Evolutionary conservation across 805 yeast species (phyloP).

Genomic region (Yueomyces sp.): DNA sequence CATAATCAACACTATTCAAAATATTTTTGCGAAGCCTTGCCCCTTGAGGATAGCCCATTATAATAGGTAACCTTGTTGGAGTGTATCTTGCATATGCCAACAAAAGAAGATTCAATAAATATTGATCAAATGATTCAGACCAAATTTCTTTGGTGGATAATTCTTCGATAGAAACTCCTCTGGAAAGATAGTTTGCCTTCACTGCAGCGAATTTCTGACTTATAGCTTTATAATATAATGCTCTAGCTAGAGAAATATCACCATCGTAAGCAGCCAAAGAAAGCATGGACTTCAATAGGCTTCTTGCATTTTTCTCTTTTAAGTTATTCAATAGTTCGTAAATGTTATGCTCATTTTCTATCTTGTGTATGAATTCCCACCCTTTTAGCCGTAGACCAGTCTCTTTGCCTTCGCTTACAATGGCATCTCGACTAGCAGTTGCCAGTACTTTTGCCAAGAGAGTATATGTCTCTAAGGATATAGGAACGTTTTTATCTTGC

Average conservation of each 20-base stretch:
- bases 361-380: constrained; percentile 66
- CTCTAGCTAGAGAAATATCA: constrained; percentile 59
- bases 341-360: constrained; percentile 25
- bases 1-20: constrained; percentile 29
- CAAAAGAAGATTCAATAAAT: constrained; percentile 33
- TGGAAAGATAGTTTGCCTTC: constrained; percentile 1
- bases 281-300: constrained; percentile 44
- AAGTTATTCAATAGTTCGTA: constrained; percentile 1
- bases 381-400: constrained; percentile 30
- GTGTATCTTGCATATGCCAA: constrained; percentile 35
- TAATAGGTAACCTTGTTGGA: constrained; percentile 21
- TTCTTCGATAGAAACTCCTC: constrained; percentile 2
- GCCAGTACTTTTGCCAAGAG: constrained; percentile 18
- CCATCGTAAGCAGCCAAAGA: constrained; percentile 70
- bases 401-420: constrained; percentile 18
- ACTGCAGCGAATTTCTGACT: constrained; percentile 17
- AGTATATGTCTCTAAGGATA: constrained; percentile 10
- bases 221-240: constrained; percentile 39
- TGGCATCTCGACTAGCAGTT: constrained; percentile 14
- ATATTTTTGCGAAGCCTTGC: constrained; percentile 33
- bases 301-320: background rate
- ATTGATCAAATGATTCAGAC: constrained; percentile 23
- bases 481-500: constrained; percentile 21
- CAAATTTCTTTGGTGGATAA: constrained; percentile 5
- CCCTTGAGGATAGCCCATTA: constrained; percentile 34